Evolutionary conservation across 306 rosid species (phyloP).

Genomic region (Trifolium fragiferum): DNA sequence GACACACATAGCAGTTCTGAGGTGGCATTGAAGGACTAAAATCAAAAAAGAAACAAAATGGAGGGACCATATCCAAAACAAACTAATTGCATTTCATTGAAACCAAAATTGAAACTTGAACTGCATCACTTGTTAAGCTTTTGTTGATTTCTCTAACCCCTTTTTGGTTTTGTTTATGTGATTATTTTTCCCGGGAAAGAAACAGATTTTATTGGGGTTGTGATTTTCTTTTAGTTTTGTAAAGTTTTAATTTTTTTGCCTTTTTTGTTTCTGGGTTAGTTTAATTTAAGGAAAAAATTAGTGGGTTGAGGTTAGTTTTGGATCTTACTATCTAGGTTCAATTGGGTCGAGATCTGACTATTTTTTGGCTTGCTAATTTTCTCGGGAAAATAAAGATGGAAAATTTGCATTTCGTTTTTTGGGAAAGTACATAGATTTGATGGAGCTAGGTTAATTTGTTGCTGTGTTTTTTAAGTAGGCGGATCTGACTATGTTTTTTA

Average conservation of each 20-base stretch:
- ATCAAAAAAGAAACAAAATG: too few species aligned
- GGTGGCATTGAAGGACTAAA: too few species aligned
- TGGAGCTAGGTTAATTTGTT: background rate
- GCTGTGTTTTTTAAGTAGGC: conserved; percentile 46
- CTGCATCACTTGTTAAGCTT: conserved; percentile 52
- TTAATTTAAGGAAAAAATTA: background rate
- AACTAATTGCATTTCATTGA: too few species aligned
- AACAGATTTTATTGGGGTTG: background rate
- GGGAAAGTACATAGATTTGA: conserved; percentile 15
- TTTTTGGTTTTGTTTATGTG: background rate
- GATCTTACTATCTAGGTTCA: conserved; percentile 31
- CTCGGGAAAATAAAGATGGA: background rate
- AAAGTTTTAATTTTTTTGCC: background rate
- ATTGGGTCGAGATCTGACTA: conserved; percentile 36
- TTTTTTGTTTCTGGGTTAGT: conserved; percentile 25
- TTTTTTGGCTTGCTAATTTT: background rate
- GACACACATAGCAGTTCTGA: too few species aligned
- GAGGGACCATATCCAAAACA: too few species aligned
- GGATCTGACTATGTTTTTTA: too few species aligned
- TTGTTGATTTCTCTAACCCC: background rate
- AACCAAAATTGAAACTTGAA: too few species aligned
- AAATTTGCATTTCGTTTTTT: conserved; percentile 7
- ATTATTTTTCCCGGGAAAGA: conserved; percentile 17
- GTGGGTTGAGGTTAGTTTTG: conserved; percentile 42
- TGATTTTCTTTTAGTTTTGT: background rate